A percentile compares a stretch with the other conserved stretches of the same genome.
phyloP scores from a whole-genome alignment of 768 basidiomycete genomes.

The Neoboletus magnificus region DNA sequence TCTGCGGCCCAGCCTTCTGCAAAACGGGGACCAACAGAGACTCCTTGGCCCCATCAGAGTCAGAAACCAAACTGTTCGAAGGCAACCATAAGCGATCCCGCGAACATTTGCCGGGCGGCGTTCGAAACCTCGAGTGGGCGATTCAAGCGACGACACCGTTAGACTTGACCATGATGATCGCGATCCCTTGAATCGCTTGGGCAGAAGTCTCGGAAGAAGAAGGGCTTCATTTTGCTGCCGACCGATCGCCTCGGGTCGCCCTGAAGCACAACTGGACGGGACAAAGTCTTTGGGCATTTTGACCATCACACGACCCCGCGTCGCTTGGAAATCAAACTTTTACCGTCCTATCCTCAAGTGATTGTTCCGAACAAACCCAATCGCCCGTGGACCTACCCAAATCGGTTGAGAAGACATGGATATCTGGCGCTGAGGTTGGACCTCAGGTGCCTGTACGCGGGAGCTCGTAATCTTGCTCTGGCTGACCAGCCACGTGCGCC shows the following conservation, averaged over 20 bases:
- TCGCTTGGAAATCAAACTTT: background rate
- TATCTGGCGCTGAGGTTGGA: slow-evolving; percentile 10
- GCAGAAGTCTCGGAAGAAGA: slow-evolving; percentile 12
- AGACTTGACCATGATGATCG: slow-evolving; percentile 24
- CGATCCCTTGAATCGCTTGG: slow-evolving; percentile 31
- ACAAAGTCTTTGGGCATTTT: background rate
- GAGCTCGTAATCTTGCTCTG: background rate
- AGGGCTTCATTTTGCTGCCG: slow-evolving; percentile 25
- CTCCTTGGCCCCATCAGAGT: background rate
- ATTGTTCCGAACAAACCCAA: slow-evolving; percentile 2
- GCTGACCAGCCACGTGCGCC: background rate
- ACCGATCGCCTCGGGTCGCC: slow-evolving; percentile 12
- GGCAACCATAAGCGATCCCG: slow-evolving; percentile 28
- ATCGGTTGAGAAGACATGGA: background rate
- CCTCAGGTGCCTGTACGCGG: slow-evolving; percentile 20
- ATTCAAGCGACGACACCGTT: slow-evolving; percentile 29
- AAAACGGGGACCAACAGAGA: background rate
- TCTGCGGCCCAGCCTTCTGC: background rate
- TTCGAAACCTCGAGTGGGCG: slow-evolving; percentile 11
- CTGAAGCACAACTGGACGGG: background rate
- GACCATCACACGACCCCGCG: background rate
- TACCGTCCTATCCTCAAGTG: background rate
- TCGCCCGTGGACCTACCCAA: background rate
- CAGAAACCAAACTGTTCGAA: background rate
- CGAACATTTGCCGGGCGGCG: slow-evolving; percentile 30